These are phyloP conservation scores for Sporothrix humicola DNA, from an alignment of 2,329 filamentous ascomycete genomes.

Conservation along the genomic window DNA sequence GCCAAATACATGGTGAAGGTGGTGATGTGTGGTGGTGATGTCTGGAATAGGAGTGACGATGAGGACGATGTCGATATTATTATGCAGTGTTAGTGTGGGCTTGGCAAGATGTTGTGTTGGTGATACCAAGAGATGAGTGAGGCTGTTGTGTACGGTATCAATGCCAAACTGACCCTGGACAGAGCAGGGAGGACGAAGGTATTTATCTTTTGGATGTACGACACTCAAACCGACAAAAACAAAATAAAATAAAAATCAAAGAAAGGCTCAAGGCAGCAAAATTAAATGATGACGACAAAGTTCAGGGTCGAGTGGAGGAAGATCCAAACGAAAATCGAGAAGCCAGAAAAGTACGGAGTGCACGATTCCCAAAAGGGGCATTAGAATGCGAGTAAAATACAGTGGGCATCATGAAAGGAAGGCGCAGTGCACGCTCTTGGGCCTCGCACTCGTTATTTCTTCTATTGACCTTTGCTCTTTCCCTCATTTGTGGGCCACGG, in stretches of 20 bases:
- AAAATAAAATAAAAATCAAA: background rate
- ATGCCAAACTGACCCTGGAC: background rate
- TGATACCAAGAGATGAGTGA: background rate
- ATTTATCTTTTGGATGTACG: slow-evolving; percentile 15
- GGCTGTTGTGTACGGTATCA: background rate
- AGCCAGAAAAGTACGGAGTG: background rate
- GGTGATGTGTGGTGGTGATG: background rate
- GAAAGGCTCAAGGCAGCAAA: background rate
- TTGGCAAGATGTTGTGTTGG: background rate
- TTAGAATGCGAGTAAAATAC: slow-evolving; percentile 24
- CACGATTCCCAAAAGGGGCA: slow-evolving; percentile 25
- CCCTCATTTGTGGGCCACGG: background rate
- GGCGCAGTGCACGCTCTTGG: background rate
- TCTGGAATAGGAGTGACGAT: background rate
- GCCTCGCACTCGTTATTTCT: background rate
- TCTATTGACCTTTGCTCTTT: background rate
- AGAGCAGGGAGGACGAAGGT: background rate
- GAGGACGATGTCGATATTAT: background rate
- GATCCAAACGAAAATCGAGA: background rate
- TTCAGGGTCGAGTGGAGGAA: background rate
- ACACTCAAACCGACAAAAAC: background rate
- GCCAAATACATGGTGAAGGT: slow-evolving; percentile 38
- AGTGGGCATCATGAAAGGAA: background rate
- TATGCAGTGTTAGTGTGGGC: background rate
- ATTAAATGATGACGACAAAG: slow-evolving; percentile 17